Base-by-base conservation (phyloP, 2,329 filamentous ascomycete species). In the Tothia fuscella region DNA sequence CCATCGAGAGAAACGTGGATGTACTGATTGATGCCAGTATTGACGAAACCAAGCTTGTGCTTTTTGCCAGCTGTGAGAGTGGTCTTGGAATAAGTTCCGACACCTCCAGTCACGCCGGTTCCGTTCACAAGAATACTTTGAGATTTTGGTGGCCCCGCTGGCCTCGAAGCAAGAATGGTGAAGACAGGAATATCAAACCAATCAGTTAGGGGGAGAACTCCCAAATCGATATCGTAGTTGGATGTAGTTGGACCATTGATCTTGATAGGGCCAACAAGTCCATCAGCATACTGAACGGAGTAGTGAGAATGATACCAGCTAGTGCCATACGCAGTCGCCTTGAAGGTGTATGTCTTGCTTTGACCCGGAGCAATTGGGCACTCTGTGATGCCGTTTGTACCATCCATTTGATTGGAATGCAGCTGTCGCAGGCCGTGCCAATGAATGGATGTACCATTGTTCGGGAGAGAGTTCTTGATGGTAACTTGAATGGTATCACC, bases 351-450 rank as follows among this genome's bases (percentile, higher is more conserved):
- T 4, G 59, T 65, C 43, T 58, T 54, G 6, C 52, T 56, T 13
- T 62, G 50, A 19, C 72, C 73, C 0, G 79, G 78, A 4, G 76
- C 63, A 45, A 83, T 75, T 2, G 80, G 79, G 48, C 80, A 86
- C 55, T 85, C 78, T 9, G 70, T 72, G 19, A 74, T 53, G 21
- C 68, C 65, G 19, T 60, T 61, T 4, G 64, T 61, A 9, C 67
- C 67, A 47, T 71, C 67, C 48, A 60, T 56, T 33, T 66, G 53
- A 19, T 58, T 58, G 6, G 56, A 57, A 28, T 60, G 54, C 6
- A 64, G 49, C 47, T 68, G 65, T 17, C 65, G 53, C 9, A 72
- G 53, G 24, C 70, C 70, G 46, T 74, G 70, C 64, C 65, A 72
- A 48, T 72, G 69, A 22, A 72, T 60, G 5, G 63, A 55, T 6